phyloP scores from a whole-genome alignment of 352 stramenopile species.

The Saprolegnia diclina region DNA sequence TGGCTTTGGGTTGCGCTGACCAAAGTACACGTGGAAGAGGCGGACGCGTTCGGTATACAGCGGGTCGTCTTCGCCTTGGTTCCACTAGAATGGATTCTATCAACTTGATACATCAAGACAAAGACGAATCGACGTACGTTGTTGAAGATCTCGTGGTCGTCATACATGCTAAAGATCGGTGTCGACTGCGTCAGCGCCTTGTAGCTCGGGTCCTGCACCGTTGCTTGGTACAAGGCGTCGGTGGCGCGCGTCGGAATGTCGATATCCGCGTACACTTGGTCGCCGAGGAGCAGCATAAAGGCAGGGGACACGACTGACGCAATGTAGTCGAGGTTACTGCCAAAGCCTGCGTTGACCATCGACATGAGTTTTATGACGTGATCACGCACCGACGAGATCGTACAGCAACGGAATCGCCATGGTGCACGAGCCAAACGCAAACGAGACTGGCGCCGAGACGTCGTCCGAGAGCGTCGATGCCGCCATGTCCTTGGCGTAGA shows the following conservation, averaged over 20 bases:
- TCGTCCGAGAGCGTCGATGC: background rate
- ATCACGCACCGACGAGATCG: background rate
- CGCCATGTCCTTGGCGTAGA: background rate
- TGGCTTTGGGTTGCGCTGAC: background rate
- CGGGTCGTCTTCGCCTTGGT: background rate
- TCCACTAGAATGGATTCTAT: background rate
- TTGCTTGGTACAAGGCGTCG: background rate
- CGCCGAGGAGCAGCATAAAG: slow-evolving; percentile 22
- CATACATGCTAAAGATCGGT: slow-evolving; percentile 21
- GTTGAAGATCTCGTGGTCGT: slow-evolving; percentile 24
- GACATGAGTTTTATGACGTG: background rate
- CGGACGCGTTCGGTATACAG: background rate
- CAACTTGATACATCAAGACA: background rate
- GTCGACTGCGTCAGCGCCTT: background rate
- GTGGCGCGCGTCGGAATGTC: background rate
- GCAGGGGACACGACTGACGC: background rate
- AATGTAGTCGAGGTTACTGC: slow-evolving; percentile 19
- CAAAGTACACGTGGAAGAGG: slow-evolving; percentile 10
- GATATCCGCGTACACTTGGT: slow-evolving; percentile 21
- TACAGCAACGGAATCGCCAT: slow-evolving; percentile 17
- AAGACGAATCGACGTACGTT: background rate
- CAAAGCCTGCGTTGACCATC: background rate
- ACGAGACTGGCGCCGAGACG: background rate
- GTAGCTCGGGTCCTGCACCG: slow-evolving; percentile 11
- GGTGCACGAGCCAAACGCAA: slow-evolving; percentile 23